Conservation (phyloP, 1,284 basidiomycete species). For the Violaceomyces palustris region DNA sequence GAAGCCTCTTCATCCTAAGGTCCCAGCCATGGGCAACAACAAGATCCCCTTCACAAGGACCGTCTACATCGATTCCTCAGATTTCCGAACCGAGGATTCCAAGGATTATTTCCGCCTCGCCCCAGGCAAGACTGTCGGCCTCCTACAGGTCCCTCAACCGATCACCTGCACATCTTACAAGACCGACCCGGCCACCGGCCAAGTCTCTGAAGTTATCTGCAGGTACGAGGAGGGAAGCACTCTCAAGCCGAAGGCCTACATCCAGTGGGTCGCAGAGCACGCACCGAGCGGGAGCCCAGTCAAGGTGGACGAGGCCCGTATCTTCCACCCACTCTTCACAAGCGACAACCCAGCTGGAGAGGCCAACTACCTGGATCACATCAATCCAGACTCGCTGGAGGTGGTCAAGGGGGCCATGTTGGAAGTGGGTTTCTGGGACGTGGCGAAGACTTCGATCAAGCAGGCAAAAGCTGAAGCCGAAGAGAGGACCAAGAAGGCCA, state of each 20-base stretch:
- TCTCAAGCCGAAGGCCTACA: conserved; percentile 84
- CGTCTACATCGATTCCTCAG: conserved; percentile 88
- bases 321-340: conserved; percentile 92
- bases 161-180: conserved; percentile 89
- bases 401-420: conserved; percentile 74
- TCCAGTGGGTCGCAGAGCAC: conserved; percentile 95
- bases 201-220: conserved; percentile 74
- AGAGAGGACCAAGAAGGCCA: conserved; percentile 56
- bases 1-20: conserved; percentile 91
- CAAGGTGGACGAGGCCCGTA: conserved; percentile 76
- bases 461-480: conserved; percentile 67
- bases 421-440: conserved; percentile 81
- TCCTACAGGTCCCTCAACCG: conserved; percentile 90
- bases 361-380: conserved; percentile 68
- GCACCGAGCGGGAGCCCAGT: conserved; percentile 73
- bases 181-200: conserved; percentile 61
- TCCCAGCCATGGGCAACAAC: conserved; percentile 77
- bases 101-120: conserved; percentile 96
- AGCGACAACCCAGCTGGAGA: conserved; percentile 78
- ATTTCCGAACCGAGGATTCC: conserved; percentile 86
- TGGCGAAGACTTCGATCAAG: conserved; percentile 67
- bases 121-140: conserved; percentile 91
- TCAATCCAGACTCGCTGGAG: conserved; percentile 75
- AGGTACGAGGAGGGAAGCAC: conserved; percentile 59
- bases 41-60: conserved; percentile 81